Evolutionary conservation across 768 basidiomycete genomes (phyloP), one percentile per base, ranked within the genome.

Genomic region (Kondoa malvinella): DNA sequence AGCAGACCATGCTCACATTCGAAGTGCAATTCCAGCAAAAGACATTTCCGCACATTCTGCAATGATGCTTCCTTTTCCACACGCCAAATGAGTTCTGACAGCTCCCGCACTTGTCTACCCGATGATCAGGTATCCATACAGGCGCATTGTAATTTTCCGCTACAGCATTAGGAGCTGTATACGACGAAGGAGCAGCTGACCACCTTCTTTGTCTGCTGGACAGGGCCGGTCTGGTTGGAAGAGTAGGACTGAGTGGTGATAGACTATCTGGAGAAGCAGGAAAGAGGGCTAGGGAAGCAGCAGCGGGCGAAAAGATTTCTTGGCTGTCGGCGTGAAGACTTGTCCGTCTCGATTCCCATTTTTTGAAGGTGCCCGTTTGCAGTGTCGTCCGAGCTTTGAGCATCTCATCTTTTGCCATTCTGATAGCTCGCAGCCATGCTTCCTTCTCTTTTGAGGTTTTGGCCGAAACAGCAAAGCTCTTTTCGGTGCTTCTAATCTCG

Each of bases 21-120:
- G 82, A 83, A 12, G 89, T 92, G 77, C 92, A 95, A 2, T 77
- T 76, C n/a, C 84, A 84, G 77, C 92, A 94, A 4, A 94, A 86
- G 73, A 91, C 88, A 60, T 85, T 77, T 0, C 91, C 91, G 75
- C 95, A 97, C 77, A 97, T 91, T 15, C 95, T 85, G 78, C 95
- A 99, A 76, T 99, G 95, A 74, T 99, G 95, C 77, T 92, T 95
- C 71, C 95, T 80, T 65, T 92, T 79, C 89, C 90, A 96, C 1
- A 92, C 83, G 0, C 90, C 89, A 78, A 99, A 99, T 62, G 88
- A 81, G 56, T 82, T 78, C 3, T 84, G 84, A 73, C 92, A 95
- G 12, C 87, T 81, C 89, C 90, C 91, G 75, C 92, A 95, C 26
- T 81, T 80, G 66, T 83, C 82, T n/a, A 88, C 86, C 76, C 83